Evolutionary conservation across 371 early-diverging fungal genomes (phyloP).

Genomic region (Apophysomyces trapeziformis): DNA sequence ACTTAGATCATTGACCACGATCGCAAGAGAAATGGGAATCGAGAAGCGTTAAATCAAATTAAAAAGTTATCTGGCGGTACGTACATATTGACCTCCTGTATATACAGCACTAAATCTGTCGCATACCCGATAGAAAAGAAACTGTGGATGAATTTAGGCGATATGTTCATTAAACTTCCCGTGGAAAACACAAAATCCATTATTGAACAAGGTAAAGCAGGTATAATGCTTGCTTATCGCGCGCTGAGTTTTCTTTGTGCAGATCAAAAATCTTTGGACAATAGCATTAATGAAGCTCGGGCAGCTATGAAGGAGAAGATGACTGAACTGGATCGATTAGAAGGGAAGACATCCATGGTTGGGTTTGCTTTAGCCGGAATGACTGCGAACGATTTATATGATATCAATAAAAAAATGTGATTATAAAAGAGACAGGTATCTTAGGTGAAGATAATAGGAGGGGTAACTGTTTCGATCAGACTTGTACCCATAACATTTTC

Average conservation of each 20-base stretch:
- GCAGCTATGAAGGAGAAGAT: conserved; percentile 50
- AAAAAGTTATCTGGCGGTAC: conserved; percentile 33
- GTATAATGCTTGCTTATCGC: neutral
- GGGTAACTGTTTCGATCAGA: conserved; percentile 60
- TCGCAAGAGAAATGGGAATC: conserved; percentile 59
- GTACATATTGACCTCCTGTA: neutral
- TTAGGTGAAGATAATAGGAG: conserved; percentile 65
- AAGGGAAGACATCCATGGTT: conserved; percentile 49
- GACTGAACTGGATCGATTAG: conserved; percentile 47
- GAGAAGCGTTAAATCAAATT: conserved; percentile 60
- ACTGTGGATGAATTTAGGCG: conserved; percentile 67
- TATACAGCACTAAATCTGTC: too few species aligned
- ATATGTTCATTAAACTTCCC: conserved; percentile 67
- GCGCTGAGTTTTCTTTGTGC: neutral
- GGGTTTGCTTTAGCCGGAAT: conserved; percentile 49
- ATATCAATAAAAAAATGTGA: conserved; percentile 17
- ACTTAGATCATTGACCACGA: conserved; percentile 66
- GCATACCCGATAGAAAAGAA: conserved; percentile 48
- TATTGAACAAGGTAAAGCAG: conserved; percentile 47
- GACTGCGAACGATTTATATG: conserved; percentile 45
- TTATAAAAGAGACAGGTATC: neutral
- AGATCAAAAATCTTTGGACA: conserved; percentile 53
- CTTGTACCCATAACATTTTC: conserved; percentile 69
- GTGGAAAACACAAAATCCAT: conserved; percentile 37
- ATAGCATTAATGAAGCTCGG: conserved; percentile 47